Conservation (phyloP, 2,329 filamentous ascomycete species). For the Thielaviopsis cerberus region DNA sequence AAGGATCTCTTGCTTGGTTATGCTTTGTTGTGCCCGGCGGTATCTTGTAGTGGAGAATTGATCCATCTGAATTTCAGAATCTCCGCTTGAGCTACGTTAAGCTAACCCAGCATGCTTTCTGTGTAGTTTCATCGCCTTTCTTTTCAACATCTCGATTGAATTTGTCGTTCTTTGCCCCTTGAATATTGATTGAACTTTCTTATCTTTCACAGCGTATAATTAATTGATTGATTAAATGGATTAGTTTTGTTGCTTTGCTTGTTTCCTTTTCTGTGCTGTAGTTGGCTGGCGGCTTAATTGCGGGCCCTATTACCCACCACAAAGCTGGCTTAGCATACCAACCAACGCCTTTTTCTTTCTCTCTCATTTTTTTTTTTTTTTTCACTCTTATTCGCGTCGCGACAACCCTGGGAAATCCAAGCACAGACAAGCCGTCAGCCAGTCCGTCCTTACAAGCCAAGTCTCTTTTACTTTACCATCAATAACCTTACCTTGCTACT, state of each 20-base stretch:
- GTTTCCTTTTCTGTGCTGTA: neutral
- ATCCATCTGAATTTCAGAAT: too few relatives aligned
- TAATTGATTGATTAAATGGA: too few relatives aligned
- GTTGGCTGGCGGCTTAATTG: neutral
- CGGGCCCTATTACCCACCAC: neutral
- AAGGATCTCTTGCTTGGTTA: too few relatives aligned
- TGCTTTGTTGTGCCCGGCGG: too few relatives aligned
- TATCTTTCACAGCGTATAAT: neutral
- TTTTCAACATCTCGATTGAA: too few relatives aligned
- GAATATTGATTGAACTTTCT: neutral
- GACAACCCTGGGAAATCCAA: slow-evolving; percentile 1
- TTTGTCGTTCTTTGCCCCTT: neutral
- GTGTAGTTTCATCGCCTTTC: too few relatives aligned
- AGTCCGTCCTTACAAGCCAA: neutral
- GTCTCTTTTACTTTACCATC: neutral
- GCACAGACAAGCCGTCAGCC: neutral
- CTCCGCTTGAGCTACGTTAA: too few relatives aligned
- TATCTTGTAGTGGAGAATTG: too few relatives aligned
- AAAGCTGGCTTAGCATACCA: neutral
- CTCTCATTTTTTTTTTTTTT: slow-evolving; percentile 4
- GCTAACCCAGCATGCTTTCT: too few relatives aligned
- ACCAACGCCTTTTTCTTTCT: neutral
- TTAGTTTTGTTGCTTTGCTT: neutral
- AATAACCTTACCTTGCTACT: neutral
- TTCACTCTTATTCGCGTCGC: neutral